These are phyloP conservation scores for Naematelia aurantialba DNA, from an alignment of 768 basidiomycete genomes.

Conservation along the genomic window DNA sequence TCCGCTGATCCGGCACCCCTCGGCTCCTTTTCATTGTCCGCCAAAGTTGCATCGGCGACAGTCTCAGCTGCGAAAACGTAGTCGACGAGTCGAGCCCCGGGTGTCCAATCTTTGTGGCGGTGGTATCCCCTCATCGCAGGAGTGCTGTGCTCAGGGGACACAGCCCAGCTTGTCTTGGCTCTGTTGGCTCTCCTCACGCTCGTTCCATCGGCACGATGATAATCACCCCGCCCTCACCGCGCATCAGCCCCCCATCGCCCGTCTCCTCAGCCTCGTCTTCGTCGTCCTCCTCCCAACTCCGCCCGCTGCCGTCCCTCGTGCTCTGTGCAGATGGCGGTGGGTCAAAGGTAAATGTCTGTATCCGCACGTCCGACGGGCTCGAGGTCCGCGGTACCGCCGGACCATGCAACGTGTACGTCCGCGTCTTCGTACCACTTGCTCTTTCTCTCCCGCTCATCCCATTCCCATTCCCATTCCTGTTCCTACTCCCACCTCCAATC, in stretches of 20 bases:
- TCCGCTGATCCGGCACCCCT: background rate
- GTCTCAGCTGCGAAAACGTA: too few relatives aligned
- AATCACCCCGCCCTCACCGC: background rate
- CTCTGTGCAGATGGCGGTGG: slow-evolving; percentile 47
- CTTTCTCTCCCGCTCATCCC: background rate
- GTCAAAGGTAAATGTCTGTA: slow-evolving; percentile 38
- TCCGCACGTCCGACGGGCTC: slow-evolving; percentile 21
- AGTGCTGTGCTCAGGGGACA: too few relatives aligned
- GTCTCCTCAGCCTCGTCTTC: slow-evolving; percentile 5
- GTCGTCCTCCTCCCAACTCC: background rate
- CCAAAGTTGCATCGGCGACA: too few relatives aligned
- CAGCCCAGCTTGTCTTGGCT: too few relatives aligned
- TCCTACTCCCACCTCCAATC: background rate
- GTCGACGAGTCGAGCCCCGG: too few relatives aligned
- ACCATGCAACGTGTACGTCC: slow-evolving; percentile 47
- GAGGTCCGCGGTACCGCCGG: slow-evolving; percentile 33
- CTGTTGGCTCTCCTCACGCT: too few relatives aligned
- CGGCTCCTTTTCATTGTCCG: too few relatives aligned
- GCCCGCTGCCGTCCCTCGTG: slow-evolving; percentile 19
- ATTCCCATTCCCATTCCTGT: background rate
- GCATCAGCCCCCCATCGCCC: background rate
- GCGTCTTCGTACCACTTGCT: background rate
- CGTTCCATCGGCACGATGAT: background rate
- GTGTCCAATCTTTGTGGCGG: too few relatives aligned
- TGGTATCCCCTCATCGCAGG: too few relatives aligned